phyloP scores from a whole-genome alignment of 129 eudicot genomes.

The Dittrichia graveolens region DNA sequence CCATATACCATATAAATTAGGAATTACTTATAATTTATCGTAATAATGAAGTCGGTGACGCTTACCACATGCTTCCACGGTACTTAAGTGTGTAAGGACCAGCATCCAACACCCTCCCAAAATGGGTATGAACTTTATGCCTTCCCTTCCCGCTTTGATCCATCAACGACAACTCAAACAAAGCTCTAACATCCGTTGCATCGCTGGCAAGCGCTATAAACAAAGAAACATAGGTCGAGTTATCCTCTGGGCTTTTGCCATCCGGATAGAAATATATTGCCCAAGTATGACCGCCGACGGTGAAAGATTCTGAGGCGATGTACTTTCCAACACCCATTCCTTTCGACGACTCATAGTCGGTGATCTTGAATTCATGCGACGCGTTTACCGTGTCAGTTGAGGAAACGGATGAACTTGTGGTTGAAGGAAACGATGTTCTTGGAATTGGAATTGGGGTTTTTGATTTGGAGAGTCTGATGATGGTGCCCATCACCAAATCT shows the following conservation, averaged over 20 bases:
- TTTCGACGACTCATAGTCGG: constrained; percentile 48
- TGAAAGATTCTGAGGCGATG: constrained; percentile 50
- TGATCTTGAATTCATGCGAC: constrained; percentile 53
- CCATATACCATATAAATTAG: no score
- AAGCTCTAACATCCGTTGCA: constrained; percentile 55
- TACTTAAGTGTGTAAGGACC: constrained; percentile 59
- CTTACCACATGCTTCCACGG: constrained; percentile 65
- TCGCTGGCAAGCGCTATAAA: constrained; percentile 58
- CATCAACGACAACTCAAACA: constrained; percentile 51
- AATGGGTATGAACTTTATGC: constrained; percentile 57
- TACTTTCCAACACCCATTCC: constrained; percentile 56
- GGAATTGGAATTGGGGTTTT: constrained; percentile 34
- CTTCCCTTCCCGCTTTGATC: constrained; percentile 60
- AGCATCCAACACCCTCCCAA: constrained; percentile 48
- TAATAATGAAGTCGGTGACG: no score
- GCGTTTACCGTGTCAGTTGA: constrained; percentile 45
- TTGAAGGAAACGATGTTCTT: constrained; percentile 22
- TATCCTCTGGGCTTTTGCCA: constrained; percentile 54
- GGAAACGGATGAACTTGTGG: constrained; percentile 42
- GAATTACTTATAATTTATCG: no score
- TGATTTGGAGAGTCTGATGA: constrained; percentile 33
- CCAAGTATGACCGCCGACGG: constrained; percentile 54
- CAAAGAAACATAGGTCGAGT: constrained; percentile 46
- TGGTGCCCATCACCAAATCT: constrained; percentile 33
- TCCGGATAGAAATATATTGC: constrained; percentile 59